Base-by-base conservation (phyloP, 345 rosid genomes). In the Psidium guajava region DNA sequence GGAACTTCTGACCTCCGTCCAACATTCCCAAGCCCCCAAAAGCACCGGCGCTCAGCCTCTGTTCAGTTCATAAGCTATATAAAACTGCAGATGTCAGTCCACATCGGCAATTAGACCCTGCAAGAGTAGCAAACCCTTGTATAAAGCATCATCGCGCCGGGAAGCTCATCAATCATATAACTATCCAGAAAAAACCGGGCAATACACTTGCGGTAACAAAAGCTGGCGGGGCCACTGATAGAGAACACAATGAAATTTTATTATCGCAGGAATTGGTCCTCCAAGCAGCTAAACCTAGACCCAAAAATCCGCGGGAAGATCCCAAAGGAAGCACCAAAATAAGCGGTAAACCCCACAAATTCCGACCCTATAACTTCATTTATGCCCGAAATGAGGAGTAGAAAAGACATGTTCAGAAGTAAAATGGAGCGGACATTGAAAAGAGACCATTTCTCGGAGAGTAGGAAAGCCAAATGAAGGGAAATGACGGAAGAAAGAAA, bases 1-100 rank as follows among this genome's bases (percentile, higher is more conserved):
- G 75, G 36, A 90, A 90, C 59, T 88, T 91, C 16, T 91, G 85
- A 58, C 89, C 89, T 20, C 89, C 87, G 54, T 89, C 93, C 91
- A 89, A n/a, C 91, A 91, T 91, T 64, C 85, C 86, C 52, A 10
- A 54, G 50, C 21, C 44, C 7, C 25, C 40, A 42, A 18, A 81
- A 73, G 83, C 25, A 54, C 20, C 22, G 56, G 75, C 57, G 80
- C 83, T 57, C 8, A 56, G 56, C 32, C 58, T 22, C 82, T 2
- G 54, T 13, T 80, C 86, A 85, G 69, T 54, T 85, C 83, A 56
- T 85, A 64, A 21, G 83, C 86, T 32, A 32, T 28, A 16, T 36
- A 36, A 36, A 0, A 69, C 47, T 4, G 47, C 47, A 69, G 80
- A 69, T 9, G 80, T 21, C 47, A 36, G 47, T 69, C 24, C 47